These are phyloP conservation scores for Fistulifera pelliculosa DNA, from an alignment of 108 stramenopile species.

Conservation along the genomic window DNA sequence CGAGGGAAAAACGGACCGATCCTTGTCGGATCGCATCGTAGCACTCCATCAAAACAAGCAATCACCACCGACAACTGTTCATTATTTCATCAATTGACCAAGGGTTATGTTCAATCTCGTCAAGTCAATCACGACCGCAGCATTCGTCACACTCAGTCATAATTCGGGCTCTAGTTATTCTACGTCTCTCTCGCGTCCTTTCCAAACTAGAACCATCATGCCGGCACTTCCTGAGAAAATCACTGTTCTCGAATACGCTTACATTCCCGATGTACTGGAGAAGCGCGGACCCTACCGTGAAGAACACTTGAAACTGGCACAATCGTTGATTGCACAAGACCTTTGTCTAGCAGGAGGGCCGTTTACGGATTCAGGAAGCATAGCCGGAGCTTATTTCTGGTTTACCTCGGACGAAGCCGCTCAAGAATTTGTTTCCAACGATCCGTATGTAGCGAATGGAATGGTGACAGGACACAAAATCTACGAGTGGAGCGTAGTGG, in stretches of 20 bases:
- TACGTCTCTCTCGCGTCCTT: too few species aligned
- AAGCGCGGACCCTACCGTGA: conserved; percentile 73
- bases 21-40: too few species aligned
- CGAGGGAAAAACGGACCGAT: too few species aligned
- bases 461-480: conserved; percentile 67
- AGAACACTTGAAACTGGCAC: conserved; percentile 64
- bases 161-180: too few species aligned
- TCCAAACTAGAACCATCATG: too few species aligned
- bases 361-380: conserved; percentile 30
- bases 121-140: too few species aligned
- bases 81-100: too few species aligned
- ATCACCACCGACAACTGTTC: too few species aligned
- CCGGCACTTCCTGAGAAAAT: conserved; percentile 4
- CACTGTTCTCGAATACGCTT: conserved; percentile 53
- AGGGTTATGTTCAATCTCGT: too few species aligned
- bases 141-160: too few species aligned
- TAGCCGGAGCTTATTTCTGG: conserved; percentile 66
- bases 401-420: conserved; percentile 62
- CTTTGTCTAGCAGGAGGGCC: conserved; percentile 65
- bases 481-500: conserved; percentile 74
- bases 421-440: conserved; percentile 49
- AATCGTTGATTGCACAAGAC: conserved; percentile 52
- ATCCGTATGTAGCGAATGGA: conserved; percentile 70
- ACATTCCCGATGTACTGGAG: conserved; percentile 79
- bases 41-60: too few species aligned